These are phyloP conservation scores for Didymosphaeria variabile DNA, from an alignment of 2,329 filamentous ascomycete genomes.

Conservation along the genomic window DNA sequence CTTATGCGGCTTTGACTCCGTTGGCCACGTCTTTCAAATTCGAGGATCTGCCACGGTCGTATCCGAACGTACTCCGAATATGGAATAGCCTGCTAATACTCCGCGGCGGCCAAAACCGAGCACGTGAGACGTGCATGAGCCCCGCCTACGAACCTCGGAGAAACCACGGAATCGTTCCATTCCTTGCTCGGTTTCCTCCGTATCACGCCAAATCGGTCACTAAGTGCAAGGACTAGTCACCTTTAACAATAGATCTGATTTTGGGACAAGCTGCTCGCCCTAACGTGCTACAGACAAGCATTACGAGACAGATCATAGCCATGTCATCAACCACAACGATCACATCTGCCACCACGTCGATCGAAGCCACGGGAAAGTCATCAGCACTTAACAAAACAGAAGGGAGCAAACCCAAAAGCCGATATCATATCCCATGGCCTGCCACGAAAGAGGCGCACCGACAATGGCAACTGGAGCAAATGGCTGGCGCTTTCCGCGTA, in stretches of 20 bases:
- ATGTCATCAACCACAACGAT: conserved; percentile 3
- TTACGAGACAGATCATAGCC: not conserved
- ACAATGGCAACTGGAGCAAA: conserved; percentile 54
- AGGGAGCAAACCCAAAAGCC: not conserved
- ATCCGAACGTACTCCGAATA: not conserved
- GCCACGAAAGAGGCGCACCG: conserved; percentile 51
- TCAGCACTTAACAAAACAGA: conserved; percentile 1
- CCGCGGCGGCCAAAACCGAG: not conserved
- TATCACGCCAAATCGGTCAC: not conserved
- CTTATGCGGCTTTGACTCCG: not conserved
- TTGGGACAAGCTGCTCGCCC: not conserved
- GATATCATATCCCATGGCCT: conserved; percentile 35
- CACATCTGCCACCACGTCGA: not conserved
- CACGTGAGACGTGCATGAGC: not conserved
- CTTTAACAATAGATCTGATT: not conserved
- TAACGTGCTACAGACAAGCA: not conserved
- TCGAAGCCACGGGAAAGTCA: not conserved
- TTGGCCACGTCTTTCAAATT: too few relatives aligned
- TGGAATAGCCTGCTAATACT: not conserved
- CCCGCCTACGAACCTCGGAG: not conserved
- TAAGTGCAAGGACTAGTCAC: not conserved
- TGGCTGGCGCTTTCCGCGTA: conserved; percentile 56
- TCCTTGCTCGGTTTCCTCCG: not conserved
- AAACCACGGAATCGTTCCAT: not conserved
- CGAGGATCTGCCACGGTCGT: not conserved